Evolutionary conservation across 805 yeast genomes (phyloP).

Genomic region (Wickerhamomyces subpelliculosus): DNA sequence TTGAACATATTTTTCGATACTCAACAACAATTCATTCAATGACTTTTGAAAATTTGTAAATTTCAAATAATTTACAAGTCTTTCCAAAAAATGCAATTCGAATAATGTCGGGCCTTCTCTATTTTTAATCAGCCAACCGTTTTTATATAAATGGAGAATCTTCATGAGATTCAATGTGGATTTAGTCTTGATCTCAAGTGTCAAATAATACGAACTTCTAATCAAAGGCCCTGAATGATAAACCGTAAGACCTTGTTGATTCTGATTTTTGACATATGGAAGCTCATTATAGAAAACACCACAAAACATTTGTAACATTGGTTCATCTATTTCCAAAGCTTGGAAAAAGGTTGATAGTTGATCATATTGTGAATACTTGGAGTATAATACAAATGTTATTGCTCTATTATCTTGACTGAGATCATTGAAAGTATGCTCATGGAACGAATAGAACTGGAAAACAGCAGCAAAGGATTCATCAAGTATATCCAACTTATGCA

Average conservation of each 20-base stretch:
- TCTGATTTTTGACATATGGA: conserved; percentile 10
- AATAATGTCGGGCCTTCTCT: conserved; percentile 7
- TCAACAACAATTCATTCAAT: conserved; percentile 5
- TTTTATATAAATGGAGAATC: conserved; percentile 24
- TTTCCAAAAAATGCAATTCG: conserved; percentile 13
- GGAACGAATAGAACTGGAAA: conserved; percentile 2
- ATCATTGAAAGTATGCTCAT: conserved; percentile 5
- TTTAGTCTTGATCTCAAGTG: conserved; percentile 26
- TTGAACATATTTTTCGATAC: conserved; percentile 7
- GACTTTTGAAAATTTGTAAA: conserved; percentile 13
- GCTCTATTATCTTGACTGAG: conserved; percentile 14
- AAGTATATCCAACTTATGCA: conserved; percentile 13
- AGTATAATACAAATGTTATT: conserved; percentile 10
- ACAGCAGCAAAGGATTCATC: conserved; percentile 6
- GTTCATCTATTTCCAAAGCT: conserved; percentile 8
- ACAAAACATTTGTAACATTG: conserved; percentile 18
- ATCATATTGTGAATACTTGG: conserved; percentile 4
- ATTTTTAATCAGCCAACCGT: conserved; percentile 23
- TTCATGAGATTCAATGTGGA: conserved; percentile 24
- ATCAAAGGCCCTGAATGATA: conserved; percentile 22
- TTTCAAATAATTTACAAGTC: conserved; percentile 14
- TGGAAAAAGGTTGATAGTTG: conserved; percentile 6
- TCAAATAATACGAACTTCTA: conserved; percentile 26
- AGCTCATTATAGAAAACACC: conserved; percentile 10
- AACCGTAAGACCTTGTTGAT: neutral